Evolutionary conservation across 2,329 filamentous ascomycete genomes (phyloP).

Genomic region (Ophiostoma perfectum): DNA sequence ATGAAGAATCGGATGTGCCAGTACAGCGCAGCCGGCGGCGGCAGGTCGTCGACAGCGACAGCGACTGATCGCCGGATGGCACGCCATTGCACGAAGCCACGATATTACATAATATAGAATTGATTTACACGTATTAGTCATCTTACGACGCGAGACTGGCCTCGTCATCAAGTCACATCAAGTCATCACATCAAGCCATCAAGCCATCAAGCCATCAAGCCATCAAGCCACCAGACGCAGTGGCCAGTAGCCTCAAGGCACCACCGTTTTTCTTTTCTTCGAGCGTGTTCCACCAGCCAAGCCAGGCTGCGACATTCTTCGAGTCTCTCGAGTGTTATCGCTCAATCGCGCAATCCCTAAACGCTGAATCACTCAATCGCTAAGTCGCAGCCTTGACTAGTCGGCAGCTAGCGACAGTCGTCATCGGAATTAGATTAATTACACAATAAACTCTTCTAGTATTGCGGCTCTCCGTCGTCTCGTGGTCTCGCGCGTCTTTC

Average conservation of each 20-base stretch:
- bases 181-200: neutral
- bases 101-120: neutral
- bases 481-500: no score
- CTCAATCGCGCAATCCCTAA: no score
- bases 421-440: no score
- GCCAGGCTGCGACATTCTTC: no score
- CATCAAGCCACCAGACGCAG: no score
- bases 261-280: neutral
- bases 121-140: neutral
- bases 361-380: no score
- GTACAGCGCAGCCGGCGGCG: neutral
- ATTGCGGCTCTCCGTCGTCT: no score
- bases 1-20: neutral
- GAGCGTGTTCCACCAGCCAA: neutral
- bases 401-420: no score
- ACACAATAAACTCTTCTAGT: no score
- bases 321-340: no score
- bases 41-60: slow-evolving; percentile 2
- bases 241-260: neutral
- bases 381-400: no score
- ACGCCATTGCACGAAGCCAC: neutral
- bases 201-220: neutral
- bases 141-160: neutral
- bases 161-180: neutral
- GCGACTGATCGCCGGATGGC: neutral